Evolutionary conservation across 257 asterid species (phyloP).

Genomic region (Solanum chiquidenum): DNA sequence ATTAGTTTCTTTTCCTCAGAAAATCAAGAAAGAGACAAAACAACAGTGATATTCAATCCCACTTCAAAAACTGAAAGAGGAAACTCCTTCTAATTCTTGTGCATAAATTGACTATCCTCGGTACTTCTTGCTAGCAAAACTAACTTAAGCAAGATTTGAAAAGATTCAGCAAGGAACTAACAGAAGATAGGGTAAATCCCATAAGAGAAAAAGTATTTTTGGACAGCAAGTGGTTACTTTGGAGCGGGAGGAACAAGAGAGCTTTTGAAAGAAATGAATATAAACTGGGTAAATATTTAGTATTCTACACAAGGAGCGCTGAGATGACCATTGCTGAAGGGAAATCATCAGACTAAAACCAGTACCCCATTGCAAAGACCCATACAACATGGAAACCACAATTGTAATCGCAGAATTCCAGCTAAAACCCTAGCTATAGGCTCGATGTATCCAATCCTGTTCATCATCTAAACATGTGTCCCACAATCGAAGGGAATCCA

Average conservation of each 20-base stretch:
- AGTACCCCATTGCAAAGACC: neutral
- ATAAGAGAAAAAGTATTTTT: neutral
- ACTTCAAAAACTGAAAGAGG: neutral
- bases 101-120: neutral
- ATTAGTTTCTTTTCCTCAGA: neutral
- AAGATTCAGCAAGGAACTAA: neutral
- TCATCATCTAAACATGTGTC: neutral
- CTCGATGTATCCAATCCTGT: neutral
- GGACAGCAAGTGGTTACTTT: neutral
- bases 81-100: neutral
- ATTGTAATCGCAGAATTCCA: neutral
- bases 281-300: neutral
- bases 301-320: neutral
- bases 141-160: neutral
- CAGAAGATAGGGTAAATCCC: neutral
- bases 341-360: neutral
- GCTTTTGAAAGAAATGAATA: neutral
- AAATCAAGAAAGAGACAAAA: neutral
- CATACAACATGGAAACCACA: neutral
- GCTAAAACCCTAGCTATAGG: neutral
- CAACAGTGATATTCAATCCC: neutral
- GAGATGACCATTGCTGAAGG: neutral
- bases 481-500: neutral
- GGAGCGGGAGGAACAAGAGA: neutral
- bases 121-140: neutral